Base-by-base conservation (phyloP, 1,139 yeast genomes). In the Taphrina flavorubra region DNA sequence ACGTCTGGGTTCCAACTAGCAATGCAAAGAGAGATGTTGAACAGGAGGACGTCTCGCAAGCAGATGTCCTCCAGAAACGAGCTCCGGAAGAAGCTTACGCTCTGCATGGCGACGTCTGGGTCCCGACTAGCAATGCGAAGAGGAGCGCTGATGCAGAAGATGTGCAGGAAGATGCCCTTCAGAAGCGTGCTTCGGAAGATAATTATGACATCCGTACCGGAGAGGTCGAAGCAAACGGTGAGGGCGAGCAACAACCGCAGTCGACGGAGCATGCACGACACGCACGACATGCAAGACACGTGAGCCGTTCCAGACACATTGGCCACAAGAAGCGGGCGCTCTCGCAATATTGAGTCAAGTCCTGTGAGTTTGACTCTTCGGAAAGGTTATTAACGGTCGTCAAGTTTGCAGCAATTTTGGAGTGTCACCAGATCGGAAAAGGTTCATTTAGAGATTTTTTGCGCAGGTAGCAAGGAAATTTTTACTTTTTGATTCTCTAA, bases 301-400 rank as follows among this genome's bases (percentile, higher is more conserved):
- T 25, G n/a, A 49, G 53, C 8, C 53, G 53, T 16, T n/a, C 14
- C n/a, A 49, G 53, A n/a, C 11, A 49, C 36, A 8, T 11, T 20
- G 53, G 53, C 8, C 53, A 49, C 36, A 49, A 20, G 36, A 49
- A 49, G 7, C 53, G 53, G 2, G 53, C 53, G n/a, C 53, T 49
- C 2, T 49, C 53, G 53, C 36, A 20, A 11, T 49, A 49, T n/a
- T 49, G n/a, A 25, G 31, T 25, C n/a, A n/a, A n/a, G n/a, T n/a
- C n/a, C n/a, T n/a, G n/a, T n/a, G n/a, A n/a, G n/a, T n/a, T n/a
- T n/a, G 42, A 39, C 42, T 39, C 14, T 39, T 6, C 3, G 14
- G 14, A 14, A 1, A 39, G 11, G n/a, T n/a, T 39, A 14, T 14
- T 14, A 6, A 39, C 6, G 14, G 42, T 39, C 42, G n/a, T 44